phyloP scores from a whole-genome alignment of 192 early-diverging fungal genomes.

The Paraglomus brasilianum region DNA sequence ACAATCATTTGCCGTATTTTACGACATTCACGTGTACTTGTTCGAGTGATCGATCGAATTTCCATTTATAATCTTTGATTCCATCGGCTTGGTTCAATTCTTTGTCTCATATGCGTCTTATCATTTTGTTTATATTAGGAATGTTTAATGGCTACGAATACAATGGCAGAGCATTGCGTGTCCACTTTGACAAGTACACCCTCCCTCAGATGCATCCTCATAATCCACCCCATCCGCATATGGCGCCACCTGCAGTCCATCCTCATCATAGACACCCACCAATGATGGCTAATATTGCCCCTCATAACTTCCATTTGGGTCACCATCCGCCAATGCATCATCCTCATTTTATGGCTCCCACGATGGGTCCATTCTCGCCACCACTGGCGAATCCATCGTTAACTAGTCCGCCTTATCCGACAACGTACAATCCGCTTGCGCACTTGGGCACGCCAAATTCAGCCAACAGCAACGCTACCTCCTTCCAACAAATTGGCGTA shows the following conservation, averaged over 20 bases:
- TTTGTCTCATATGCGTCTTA: background rate
- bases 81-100: too few relatives aligned
- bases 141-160: slow-evolving; percentile 52
- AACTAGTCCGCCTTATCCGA: slow-evolving; percentile 24
- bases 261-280: slow-evolving; percentile 27
- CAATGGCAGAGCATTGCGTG: slow-evolving; percentile 49
- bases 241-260: slow-evolving; percentile 15
- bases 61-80: background rate
- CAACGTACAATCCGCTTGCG: slow-evolving; percentile 10
- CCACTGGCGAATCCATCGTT: slow-evolving; percentile 20
- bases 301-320: slow-evolving; percentile 26
- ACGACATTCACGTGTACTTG: background rate
- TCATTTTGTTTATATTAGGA: slow-evolving; percentile 29
- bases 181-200: slow-evolving; percentile 54
- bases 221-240: slow-evolving; percentile 34
- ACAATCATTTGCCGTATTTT: background rate
- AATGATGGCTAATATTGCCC: background rate
- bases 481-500: slow-evolving; percentile 24
- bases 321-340: slow-evolving; percentile 26
- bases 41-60: background rate
- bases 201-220: slow-evolving; percentile 31
- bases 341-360: slow-evolving; percentile 23
- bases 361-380: slow-evolving; percentile 30
- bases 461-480: background rate
- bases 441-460: slow-evolving; percentile 13